Evolutionary conservation across 2,329 filamentous ascomycete species (phyloP), one percentile per base, ranked within the genome.

Genomic region (Thielaviopsis ethacetica): DNA sequence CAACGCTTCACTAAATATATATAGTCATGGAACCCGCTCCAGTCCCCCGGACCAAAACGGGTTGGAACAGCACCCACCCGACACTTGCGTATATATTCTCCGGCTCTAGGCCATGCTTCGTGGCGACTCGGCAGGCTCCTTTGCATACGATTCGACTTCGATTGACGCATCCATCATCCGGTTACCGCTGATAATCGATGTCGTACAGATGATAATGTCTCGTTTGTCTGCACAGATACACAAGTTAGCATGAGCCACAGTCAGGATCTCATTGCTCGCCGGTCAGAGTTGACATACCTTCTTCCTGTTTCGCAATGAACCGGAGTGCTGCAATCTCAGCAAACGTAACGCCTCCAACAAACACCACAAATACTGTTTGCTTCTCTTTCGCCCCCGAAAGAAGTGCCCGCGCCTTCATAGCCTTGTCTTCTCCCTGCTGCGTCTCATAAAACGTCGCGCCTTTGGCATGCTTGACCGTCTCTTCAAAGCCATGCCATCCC

Each of bases 311-410:
- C 10, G 87, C 88, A 64, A 98, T 85, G 68, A 95, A 97, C 58
- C 94, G 80, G 68, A 98, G 69, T 21, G 94, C 93, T 49, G 94
- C 90, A 68, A 98, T 91, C 71, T 98, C 93, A 0, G 93, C 91
- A 68, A 94, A 95, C 0, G 90, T 96, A 59, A 98, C 87, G 1
- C 93, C 94, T n/a, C 93, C 93, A 19, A 98, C 75, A 71, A 97
- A 97, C 65, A 97, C 95, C n/a, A 98, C 84, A 67, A 96, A 88
- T 0, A 95, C 85, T 0, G 87, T 91, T 75, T 95, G 95, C 69
- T 83, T 84, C 56, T 81, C 81, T 17, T 80, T 80, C 54, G 76
- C 82, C 2, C 88, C 88, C 53, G 88, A 88, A 47, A 98, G 75
- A 26, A 94, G 80, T 62, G 88, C 85, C 59, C 90, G 79, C 17